These are phyloP conservation scores for Monosporascus sp. DNA, from an alignment of 2,329 filamentous ascomycete species.

Conservation along the genomic window DNA sequence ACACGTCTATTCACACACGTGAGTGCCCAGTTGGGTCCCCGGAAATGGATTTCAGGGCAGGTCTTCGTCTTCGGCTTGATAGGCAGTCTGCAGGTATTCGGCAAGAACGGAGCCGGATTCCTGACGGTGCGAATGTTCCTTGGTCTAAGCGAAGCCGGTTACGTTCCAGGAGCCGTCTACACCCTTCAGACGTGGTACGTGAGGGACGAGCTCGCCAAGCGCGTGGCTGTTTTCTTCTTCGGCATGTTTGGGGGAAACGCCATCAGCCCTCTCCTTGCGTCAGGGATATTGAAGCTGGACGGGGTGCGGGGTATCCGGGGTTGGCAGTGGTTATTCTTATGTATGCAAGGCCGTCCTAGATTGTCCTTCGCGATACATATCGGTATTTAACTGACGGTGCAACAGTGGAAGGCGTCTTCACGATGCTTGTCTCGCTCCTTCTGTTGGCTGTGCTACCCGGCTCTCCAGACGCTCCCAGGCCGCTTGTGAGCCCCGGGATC, in stretches of 20 bases:
- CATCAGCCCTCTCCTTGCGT: constrained; percentile 40
- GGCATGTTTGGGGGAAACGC: constrained; percentile 48
- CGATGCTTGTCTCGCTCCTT: constrained; percentile 31
- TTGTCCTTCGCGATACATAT: neutral
- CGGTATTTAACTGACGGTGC: neutral
- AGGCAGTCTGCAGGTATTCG: constrained; percentile 37
- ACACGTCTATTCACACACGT: too few relatives aligned
- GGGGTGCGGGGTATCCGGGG: constrained; percentile 32
- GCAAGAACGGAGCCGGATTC: constrained; percentile 35
- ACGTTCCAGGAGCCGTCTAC: constrained; percentile 43
- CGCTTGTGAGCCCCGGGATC: constrained; percentile 32
- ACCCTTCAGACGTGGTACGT: constrained; percentile 45
- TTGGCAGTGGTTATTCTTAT: constrained; percentile 44
- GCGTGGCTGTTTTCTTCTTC: constrained; percentile 45
- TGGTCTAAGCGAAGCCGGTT: constrained; percentile 42
- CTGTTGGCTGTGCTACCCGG: constrained; percentile 38
- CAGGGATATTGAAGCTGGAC: constrained; percentile 38
- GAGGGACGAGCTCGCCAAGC: constrained; percentile 35
- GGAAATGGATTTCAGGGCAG: constrained; percentile 43
- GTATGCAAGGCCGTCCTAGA: constrained; percentile 20
- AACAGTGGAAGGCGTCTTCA: constrained; percentile 39
- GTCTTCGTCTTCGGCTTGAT: constrained; percentile 43
- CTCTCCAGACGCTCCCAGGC: constrained; percentile 33
- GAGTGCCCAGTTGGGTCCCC: constrained; percentile 31
- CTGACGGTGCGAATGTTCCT: constrained; percentile 35